Evolutionary conservation across 2,329 filamentous ascomycete genomes (phyloP), one percentile per base, ranked within the genome.

Genomic region (Mariannaea elegans): DNA sequence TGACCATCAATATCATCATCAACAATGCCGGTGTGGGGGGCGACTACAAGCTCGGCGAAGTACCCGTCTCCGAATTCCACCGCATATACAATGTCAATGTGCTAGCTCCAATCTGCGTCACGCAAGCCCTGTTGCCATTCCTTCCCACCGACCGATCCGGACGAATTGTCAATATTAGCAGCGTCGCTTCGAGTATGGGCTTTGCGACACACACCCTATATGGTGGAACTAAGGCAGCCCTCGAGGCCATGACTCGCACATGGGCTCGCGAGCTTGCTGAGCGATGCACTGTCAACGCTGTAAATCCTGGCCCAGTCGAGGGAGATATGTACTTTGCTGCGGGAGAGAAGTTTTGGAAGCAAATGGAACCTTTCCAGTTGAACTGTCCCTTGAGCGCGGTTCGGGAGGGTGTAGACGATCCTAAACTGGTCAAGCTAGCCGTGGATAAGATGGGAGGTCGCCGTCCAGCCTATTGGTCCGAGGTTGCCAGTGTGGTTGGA

Each of bases 1-100:
- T 92, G 73, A 85, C 88, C 68, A 84, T 94, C 71, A 90, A 94
- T 76, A 91, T 94, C 66, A 78, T 94, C 46, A 79, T 94, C 79
- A 94, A 94, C 82, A 94, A 94, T 74, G 91, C 92, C 34, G 92
- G 90, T 48, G 77, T 86, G 4, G 80, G 84, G 34, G 75, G 83
- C 51, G 93, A 93, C 77, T 83, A 87, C 63, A 73, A 77, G 10
- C 77, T 89, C 13, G 80, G 83, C 36, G 82, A 89, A 8, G 82
- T 90, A 60, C 85, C 82, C 3, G 67, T 80, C 4, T 81, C 82
- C 13, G 83, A 92, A 67, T 94, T 92, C 77, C 81, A 87, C 41
- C 78, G 81, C 66, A 86, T 88, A 55, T 64, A 90, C 78, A 84
- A 84, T 57, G 83, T 93, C 76, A 94, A 95, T 71, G 91, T 94